Percentiles rank a stretch among this genome's conserved stretches.
phyloP scores from a whole-genome alignment of 2,329 filamentous ascomycete genomes.

The Mollisiaceae sp. region DNA sequence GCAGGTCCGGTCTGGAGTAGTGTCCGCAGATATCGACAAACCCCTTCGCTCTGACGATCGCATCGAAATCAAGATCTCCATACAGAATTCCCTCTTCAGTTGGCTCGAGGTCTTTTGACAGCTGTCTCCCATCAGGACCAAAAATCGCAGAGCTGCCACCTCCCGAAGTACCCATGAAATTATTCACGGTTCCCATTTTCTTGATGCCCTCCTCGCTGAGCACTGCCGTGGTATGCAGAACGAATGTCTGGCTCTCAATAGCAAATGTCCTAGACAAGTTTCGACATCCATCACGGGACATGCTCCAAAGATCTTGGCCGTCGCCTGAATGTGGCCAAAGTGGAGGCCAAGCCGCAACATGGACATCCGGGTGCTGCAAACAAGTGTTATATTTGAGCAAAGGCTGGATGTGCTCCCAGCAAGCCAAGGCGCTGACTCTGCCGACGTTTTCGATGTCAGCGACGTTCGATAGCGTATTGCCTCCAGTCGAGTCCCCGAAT shows the following conservation, averaged over 20 bases:
- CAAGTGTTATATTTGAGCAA: constrained; percentile 57
- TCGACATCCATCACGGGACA: constrained; percentile 45
- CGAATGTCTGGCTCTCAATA: constrained; percentile 61
- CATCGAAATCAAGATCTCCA: constrained; percentile 43
- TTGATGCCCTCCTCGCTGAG: constrained; percentile 57
- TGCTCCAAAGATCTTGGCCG: constrained; percentile 30
- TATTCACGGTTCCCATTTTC: constrained; percentile 37
- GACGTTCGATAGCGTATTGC: constrained; percentile 50
- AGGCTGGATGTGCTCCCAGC: constrained; percentile 53
- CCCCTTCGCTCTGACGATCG: constrained; percentile 27
- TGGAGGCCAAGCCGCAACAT: constrained; percentile 60
- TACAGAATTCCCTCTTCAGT: constrained; percentile 59
- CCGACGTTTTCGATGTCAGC: constrained; percentile 29
- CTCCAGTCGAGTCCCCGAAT: constrained; percentile 57
- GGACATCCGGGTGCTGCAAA: constrained; percentile 55
- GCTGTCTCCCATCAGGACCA: constrained; percentile 53
- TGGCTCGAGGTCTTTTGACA: constrained; percentile 49
- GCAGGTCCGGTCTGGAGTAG: constrained; percentile 33
- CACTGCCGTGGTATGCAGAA: constrained; percentile 59
- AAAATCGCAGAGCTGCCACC: constrained; percentile 59
- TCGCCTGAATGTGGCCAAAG: constrained; percentile 55
- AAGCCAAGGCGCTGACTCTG: constrained; percentile 34
- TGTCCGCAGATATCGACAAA: constrained; percentile 35
- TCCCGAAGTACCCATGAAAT: constrained; percentile 48
- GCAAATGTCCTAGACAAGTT: constrained; percentile 61